These are phyloP conservation scores for Tetracentron sinense DNA, from an alignment of 164 flowering plant species.

Conservation along the genomic window DNA sequence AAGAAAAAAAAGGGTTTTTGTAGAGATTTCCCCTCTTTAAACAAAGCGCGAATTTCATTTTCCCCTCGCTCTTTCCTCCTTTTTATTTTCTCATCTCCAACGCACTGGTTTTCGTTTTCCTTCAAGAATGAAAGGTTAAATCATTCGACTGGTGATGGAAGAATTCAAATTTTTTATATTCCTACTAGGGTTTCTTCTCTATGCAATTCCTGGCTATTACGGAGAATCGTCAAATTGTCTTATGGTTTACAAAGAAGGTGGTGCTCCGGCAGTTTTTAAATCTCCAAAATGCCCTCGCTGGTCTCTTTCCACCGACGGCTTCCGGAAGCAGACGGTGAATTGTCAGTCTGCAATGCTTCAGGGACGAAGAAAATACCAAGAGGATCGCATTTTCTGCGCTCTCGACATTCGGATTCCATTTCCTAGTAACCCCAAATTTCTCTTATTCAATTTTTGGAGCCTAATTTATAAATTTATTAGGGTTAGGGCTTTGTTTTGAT, in stretches of 20 bases:
- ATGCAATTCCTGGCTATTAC: not conserved
- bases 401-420: conserved; percentile 80
- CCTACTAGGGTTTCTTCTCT: conserved; percentile 16
- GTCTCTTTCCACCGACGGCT: conserved; percentile 47
- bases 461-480: too few relatives aligned
- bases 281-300: conserved; percentile 96
- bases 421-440: conserved; percentile 43
- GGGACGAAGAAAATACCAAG: conserved; percentile 56
- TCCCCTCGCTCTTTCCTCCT: too few relatives aligned
- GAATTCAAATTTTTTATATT: conserved; percentile 10
- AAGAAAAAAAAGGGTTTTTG: too few relatives aligned
- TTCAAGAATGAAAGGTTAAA: not conserved
- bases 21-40: too few relatives aligned
- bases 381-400: conserved; percentile 66
- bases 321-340: conserved; percentile 27
- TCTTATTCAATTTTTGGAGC: too few relatives aligned
- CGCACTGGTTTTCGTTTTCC: too few relatives aligned
- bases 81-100: too few relatives aligned
- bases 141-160: not conserved
- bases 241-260: conserved; percentile 83
- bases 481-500: too few relatives aligned
- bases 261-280: conserved; percentile 89
- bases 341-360: conserved; percentile 67
- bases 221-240: conserved; percentile 81
- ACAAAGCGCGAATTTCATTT: too few relatives aligned